phyloP scores from a whole-genome alignment of 371 early-diverging fungal genomes.

The Syncephalastrum sp. region DNA sequence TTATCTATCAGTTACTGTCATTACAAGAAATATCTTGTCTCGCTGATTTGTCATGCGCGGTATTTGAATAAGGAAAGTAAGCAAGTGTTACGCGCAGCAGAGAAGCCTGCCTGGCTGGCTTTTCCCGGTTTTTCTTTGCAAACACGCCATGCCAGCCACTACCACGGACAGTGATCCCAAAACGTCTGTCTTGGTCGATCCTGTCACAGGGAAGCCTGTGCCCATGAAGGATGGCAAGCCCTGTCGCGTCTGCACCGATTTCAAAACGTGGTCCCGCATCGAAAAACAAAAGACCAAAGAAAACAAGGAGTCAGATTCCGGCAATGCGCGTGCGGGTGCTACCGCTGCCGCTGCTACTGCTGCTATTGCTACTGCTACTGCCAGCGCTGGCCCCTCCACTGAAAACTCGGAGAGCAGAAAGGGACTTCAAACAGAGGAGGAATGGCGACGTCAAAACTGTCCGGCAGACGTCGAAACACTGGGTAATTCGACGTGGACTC shows the following conservation, averaged over 20 bases:
- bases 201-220: slow-evolving; percentile 40
- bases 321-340: slow-evolving; percentile 8
- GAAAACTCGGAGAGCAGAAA: not conserved
- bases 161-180: not conserved
- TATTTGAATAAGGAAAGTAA: too few relatives aligned
- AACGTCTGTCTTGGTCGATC: slow-evolving; percentile 29
- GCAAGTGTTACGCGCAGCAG: too few relatives aligned
- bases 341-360: slow-evolving; percentile 21
- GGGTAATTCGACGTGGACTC: slow-evolving; percentile 94
- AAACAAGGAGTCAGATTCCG: slow-evolving; percentile 11
- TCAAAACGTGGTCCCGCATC: slow-evolving; percentile 63
- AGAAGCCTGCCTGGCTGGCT: too few relatives aligned
- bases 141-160: too few relatives aligned
- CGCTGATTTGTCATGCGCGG: too few relatives aligned
- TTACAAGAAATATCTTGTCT: too few relatives aligned
- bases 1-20: too few relatives aligned
- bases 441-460: slow-evolving; percentile 63
- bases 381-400: not conserved
- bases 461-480: slow-evolving; percentile 89
- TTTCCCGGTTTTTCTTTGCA: too few relatives aligned
- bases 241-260: slow-evolving; percentile 75
- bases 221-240: slow-evolving; percentile 64
- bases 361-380: slow-evolving; percentile 13
- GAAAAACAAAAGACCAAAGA: slow-evolving; percentile 34
- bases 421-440: slow-evolving; percentile 17